These are phyloP conservation scores for Ustilago esculenta DNA, from an alignment of 1,284 basidiomycete species.

Conservation along the genomic window DNA sequence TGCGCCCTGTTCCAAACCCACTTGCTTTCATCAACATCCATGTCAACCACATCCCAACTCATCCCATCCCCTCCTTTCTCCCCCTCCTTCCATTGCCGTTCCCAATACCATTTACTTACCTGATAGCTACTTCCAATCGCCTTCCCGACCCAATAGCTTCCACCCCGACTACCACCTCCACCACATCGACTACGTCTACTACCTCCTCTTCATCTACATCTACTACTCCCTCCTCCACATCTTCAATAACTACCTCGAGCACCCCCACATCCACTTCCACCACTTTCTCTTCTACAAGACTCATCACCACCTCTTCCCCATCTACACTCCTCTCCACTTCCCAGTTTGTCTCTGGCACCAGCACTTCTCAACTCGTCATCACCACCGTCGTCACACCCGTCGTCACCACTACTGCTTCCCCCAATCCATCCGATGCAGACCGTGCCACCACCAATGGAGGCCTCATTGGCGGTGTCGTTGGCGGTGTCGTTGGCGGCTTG, in stretches of 20 bases:
- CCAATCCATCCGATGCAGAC: slow-evolving; percentile 9
- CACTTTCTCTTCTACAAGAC: slow-evolving; percentile 12
- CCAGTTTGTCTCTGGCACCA: slow-evolving; percentile 35
- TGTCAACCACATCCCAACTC: slow-evolving; percentile 4
- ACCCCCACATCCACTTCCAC: slow-evolving; percentile 15
- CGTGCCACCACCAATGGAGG: slow-evolving; percentile 49
- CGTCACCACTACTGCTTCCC: slow-evolving; percentile 32
- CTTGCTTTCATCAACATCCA: neutral
- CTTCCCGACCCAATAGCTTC: slow-evolving; percentile 17
- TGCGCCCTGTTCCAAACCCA: neutral
- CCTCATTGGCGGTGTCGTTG: slow-evolving; percentile 58
- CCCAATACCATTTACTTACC: slow-evolving; percentile 4
- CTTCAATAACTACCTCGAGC: too few species aligned
- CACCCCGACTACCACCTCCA: slow-evolving; percentile 14
- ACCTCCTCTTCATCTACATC: slow-evolving; percentile 20
- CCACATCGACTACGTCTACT: slow-evolving; percentile 5
- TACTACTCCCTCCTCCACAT: slow-evolving; percentile 14
- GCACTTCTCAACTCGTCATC: slow-evolving; percentile 36
- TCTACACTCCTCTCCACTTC: slow-evolving; percentile 38
- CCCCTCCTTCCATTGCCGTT: neutral
- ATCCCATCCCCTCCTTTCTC: neutral
- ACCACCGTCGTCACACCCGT: slow-evolving; percentile 32
- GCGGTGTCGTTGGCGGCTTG: slow-evolving; percentile 57
- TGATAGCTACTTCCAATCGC: slow-evolving; percentile 11
- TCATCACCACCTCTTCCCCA: slow-evolving; percentile 40